Evolutionary conservation across 2,329 filamentous ascomycete genomes (phyloP).

Genomic region (Fusarium sacchari): DNA sequence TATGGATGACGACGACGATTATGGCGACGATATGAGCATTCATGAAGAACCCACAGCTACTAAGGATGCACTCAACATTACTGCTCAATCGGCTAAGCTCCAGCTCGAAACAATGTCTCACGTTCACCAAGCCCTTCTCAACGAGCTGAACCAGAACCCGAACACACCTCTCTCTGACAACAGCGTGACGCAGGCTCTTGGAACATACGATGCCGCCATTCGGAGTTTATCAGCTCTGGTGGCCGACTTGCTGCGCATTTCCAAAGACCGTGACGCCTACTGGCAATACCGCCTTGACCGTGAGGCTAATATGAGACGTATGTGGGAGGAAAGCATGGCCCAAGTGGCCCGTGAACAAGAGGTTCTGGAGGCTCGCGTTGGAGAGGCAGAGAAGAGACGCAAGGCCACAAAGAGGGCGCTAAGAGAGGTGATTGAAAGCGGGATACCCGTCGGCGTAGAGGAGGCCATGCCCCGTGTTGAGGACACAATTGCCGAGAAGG

Average conservation of each 20-base stretch:
- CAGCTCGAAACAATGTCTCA: slow-evolving; percentile 91
- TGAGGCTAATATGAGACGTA: slow-evolving; percentile 88
- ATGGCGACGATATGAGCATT: slow-evolving; percentile 77
- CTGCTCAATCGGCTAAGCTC: slow-evolving; percentile 90
- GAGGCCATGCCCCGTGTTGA: slow-evolving; percentile 40
- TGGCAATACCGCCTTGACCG: slow-evolving; percentile 96
- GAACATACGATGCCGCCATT: slow-evolving; percentile 90
- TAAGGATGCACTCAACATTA: slow-evolving; percentile 97
- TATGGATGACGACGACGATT: slow-evolving; percentile 79
- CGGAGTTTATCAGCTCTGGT: slow-evolving; percentile 86
- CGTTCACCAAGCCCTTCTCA: slow-evolving; percentile 83
- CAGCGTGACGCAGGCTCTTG: slow-evolving; percentile 78
- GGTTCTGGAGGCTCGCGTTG: slow-evolving; percentile 85
- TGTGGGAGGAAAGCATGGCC: slow-evolving; percentile 99
- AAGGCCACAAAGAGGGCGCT: slow-evolving; percentile 90
- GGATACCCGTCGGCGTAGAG: slow-evolving; percentile 48
- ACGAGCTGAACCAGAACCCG: slow-evolving; percentile 74
- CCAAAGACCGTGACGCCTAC: slow-evolving; percentile 91
- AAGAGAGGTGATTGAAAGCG: slow-evolving; percentile 79
- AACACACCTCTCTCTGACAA: slow-evolving; percentile 78
- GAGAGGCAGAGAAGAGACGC: slow-evolving; percentile 89
- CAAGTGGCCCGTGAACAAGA: slow-evolving; percentile 96
- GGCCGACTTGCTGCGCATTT: slow-evolving; percentile 89
- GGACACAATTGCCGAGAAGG: slow-evolving; percentile 47
- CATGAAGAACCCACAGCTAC: slow-evolving; percentile 77